Conservation (phyloP, 2,329 filamentous ascomycete genomes). For the Emericellopsis atlantica region DNA sequence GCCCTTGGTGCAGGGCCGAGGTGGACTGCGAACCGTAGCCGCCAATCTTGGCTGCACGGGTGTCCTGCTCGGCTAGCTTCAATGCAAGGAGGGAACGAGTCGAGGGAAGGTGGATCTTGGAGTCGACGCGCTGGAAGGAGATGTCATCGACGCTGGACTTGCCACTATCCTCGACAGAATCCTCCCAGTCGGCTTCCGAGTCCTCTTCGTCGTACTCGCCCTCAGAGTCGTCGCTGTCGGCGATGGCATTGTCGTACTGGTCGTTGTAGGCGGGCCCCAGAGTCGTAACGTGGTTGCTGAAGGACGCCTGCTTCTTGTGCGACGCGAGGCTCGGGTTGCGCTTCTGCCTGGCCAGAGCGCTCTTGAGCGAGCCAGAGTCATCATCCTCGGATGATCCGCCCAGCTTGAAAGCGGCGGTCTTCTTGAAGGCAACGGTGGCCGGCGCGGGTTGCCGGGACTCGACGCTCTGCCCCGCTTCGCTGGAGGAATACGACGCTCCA, state of each 20-base stretch:
- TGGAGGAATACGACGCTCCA: conserved; percentile 62
- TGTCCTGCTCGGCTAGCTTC: conserved; percentile 63
- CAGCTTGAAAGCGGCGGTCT: conserved; percentile 35
- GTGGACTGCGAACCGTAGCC: conserved; percentile 55
- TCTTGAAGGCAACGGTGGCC: conserved; percentile 12
- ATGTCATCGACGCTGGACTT: conserved; percentile 73
- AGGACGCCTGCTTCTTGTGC: conserved; percentile 68
- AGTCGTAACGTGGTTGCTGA: conserved; percentile 63
- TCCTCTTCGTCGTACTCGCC: conserved; percentile 66
- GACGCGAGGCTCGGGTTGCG: conserved; percentile 24
- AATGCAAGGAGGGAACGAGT: conserved; percentile 81
- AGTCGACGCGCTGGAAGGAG: conserved; percentile 86
- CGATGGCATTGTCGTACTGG: conserved; percentile 38
- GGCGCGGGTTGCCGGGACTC: conserved; percentile 24
- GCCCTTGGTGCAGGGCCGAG: conserved; percentile 50
- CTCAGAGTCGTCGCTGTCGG: conserved; percentile 53
- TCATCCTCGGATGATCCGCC: conserved; percentile 61
- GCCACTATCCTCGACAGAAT: conserved; percentile 67
- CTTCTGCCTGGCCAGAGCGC: conserved; percentile 31
- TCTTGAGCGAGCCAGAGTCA: conserved; percentile 49
- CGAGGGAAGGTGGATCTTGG: conserved; percentile 71
- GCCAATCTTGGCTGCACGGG: conserved; percentile 57
- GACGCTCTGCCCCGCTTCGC: conserved; percentile 35
- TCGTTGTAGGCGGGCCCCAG: conserved; percentile 49
- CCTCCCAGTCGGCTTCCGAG: conserved; percentile 47